Evolutionary conservation across 352 stramenopile species (phyloP), one percentile per base, ranked within the genome.

Genomic region (Pythium diclinum): DNA sequence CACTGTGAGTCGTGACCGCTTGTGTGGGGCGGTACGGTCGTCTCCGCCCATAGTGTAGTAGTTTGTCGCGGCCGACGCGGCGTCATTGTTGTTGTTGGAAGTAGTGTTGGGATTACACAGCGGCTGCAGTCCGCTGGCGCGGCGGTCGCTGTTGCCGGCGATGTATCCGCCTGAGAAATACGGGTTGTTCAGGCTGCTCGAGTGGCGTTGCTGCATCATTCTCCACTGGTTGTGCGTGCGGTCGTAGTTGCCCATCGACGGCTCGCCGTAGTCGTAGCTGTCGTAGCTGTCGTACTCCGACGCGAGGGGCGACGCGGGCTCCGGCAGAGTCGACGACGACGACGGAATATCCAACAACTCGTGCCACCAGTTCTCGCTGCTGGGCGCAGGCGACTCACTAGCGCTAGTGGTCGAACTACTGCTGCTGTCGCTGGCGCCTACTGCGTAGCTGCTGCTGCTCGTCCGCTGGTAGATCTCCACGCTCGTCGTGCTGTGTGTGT

Each of bases 201-300:
- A 33, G 48, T 72, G 60, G 52, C 65, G 65, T 38, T 64, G 68
- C 60, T 77, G 78, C 76, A 88, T 81, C 48, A 72, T 64, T 59
- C 75, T 71, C 73, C 81, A 73, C 46, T 78, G 68, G n/a, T 28
- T 28, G 25, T 71, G 62, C 25, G 81, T 61, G 36, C 78, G 77
- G 64, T 90, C 79, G 74, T 81, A 87, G 34, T 81, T 84, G 46
- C 77, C 81, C 78, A 89, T 87, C 11, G 46, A 56, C 44, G 40
- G 28, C 6, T 49, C 21, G 16, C 19, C 14, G 14, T 42, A 17
- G 30, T 56, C 54, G 42, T 46, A 28, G 16, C 10, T 17, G 14
- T 42, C 16, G 30, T 14, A 6, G 14, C n/a, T n/a, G n/a, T 55
- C 30, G 51, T 40, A 19, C 28, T 25, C 8, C 14, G 19, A 19